Percentiles rank a stretch among this genome's conserved stretches.
phyloP scores from a whole-genome alignment of 2,329 filamentous ascomycete genomes.

The Nannizziopsis arthrosporioides region DNA sequence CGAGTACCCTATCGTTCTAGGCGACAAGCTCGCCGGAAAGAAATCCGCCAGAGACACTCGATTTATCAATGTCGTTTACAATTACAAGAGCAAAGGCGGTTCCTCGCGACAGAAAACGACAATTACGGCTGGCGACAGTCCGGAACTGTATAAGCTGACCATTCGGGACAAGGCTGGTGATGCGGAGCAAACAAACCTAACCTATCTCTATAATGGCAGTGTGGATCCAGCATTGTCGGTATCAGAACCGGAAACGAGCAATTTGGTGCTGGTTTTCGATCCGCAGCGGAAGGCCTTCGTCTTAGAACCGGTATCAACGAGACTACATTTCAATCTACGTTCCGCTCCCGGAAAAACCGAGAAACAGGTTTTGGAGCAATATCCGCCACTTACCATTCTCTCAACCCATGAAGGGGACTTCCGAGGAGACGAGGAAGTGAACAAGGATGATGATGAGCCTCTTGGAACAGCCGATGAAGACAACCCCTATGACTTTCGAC shows the following conservation, averaged over 20 bases:
- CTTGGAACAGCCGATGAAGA: slow-evolving; percentile 29
- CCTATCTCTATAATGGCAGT: slow-evolving; percentile 32
- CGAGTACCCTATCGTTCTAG: slow-evolving; percentile 37
- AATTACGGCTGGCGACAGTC: slow-evolving; percentile 26
- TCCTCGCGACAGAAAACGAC: slow-evolving; percentile 29
- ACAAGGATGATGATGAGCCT: slow-evolving; percentile 31
- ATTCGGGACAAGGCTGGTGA: slow-evolving; percentile 33
- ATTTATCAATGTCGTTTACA: slow-evolving; percentile 36
- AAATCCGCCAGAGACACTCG: slow-evolving; percentile 16
- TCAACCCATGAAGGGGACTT: slow-evolving; percentile 28
- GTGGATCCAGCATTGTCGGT: slow-evolving; percentile 27
- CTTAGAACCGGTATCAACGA: slow-evolving; percentile 68
- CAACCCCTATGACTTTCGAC: slow-evolving; percentile 40
- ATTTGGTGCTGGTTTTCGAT: slow-evolving; percentile 59
- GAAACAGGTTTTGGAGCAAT: slow-evolving; percentile 52
- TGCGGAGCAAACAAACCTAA: slow-evolving; percentile 28
- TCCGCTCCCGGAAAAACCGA: slow-evolving; percentile 56
- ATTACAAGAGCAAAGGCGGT: slow-evolving; percentile 35
- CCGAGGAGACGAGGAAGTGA: slow-evolving; percentile 25
- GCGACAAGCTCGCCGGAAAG: slow-evolving; percentile 30
- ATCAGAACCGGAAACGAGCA: slow-evolving; percentile 23
- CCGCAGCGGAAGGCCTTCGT: slow-evolving; percentile 62
- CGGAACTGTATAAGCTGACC: slow-evolving; percentile 31
- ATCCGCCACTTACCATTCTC: slow-evolving; percentile 49
- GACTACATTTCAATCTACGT: slow-evolving; percentile 76